Conservation (phyloP, 495 filamentous ascomycete genomes). For the Penicillium pancosmium region DNA sequence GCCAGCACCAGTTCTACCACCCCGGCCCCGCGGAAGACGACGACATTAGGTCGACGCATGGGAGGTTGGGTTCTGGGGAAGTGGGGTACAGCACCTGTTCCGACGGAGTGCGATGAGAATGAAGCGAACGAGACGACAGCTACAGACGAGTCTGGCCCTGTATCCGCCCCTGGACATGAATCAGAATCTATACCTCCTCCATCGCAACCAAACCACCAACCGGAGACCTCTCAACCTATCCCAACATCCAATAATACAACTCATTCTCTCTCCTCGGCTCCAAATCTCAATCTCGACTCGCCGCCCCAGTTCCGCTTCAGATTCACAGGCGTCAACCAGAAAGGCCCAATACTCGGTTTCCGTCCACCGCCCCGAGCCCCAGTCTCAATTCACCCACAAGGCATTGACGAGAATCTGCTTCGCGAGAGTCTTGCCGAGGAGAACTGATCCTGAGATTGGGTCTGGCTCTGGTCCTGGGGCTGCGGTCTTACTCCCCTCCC, state of each 20-base stretch:
- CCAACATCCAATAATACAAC: slow-evolving; percentile 2
- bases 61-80: slow-evolving; percentile 60
- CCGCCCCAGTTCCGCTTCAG: slow-evolving; percentile 33
- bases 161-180: slow-evolving; percentile 16
- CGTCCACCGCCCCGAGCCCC: slow-evolving; percentile 37
- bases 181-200: slow-evolving; percentile 17
- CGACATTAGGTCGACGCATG: slow-evolving; percentile 46
- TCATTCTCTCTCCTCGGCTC: background rate
- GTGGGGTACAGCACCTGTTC: slow-evolving; percentile 51
- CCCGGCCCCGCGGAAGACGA: slow-evolving; percentile 25
- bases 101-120: slow-evolving; percentile 27
- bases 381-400: slow-evolving; percentile 35
- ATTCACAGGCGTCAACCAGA: slow-evolving; percentile 51
- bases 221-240: slow-evolving; percentile 1
- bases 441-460: background rate
- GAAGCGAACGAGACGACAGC: slow-evolving; percentile 11
- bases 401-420: slow-evolving; percentile 41
- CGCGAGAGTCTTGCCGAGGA: slow-evolving; percentile 43
- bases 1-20: slow-evolving; percentile 31
- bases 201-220: background rate
- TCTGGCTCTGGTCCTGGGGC: too few species aligned
- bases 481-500: background rate
- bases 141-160: background rate
- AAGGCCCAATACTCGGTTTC: slow-evolving; percentile 47
- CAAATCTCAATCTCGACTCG: slow-evolving; percentile 1